phyloP scores from a whole-genome alignment of 208 protist species.

The Crithidia thermophila region DNA sequence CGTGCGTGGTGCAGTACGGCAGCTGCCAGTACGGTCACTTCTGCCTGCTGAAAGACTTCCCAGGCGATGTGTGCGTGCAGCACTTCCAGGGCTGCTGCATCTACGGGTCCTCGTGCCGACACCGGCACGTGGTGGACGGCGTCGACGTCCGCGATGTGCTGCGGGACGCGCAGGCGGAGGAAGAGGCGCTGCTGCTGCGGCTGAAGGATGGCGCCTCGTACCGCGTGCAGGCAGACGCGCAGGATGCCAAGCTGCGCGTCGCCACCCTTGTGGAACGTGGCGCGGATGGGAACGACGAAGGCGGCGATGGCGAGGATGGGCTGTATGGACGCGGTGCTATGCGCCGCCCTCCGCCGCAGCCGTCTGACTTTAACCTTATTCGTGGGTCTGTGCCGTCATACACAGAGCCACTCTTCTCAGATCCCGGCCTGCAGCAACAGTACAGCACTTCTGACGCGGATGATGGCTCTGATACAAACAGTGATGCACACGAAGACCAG shows the following conservation, averaged over 20 bases:
- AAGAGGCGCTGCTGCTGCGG: neutral
- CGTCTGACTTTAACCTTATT: slow-evolving; percentile 44
- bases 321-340: neutral
- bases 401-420: slow-evolving; percentile 45
- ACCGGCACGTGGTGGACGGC: slow-evolving; percentile 69
- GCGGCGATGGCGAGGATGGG: neutral
- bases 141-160: slow-evolving; percentile 56
- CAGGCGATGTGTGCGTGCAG: slow-evolving; percentile 76
- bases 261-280: slow-evolving; percentile 1
- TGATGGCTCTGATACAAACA: neutral
- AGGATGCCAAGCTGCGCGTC: slow-evolving; percentile 16
- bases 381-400: slow-evolving; percentile 34
- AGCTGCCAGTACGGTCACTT: slow-evolving; percentile 60
- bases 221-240: neutral
- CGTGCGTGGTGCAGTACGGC: slow-evolving; percentile 81
- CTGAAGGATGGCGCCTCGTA: slow-evolving; percentile 1
- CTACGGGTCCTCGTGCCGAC: slow-evolving; percentile 56
- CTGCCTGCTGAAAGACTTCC: slow-evolving; percentile 63
- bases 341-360: slow-evolving; percentile 8
- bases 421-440: slow-evolving; percentile 6
- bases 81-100: slow-evolving; percentile 71
- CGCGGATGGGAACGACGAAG: slow-evolving; percentile 2
- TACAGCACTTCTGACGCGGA: too few relatives aligned
- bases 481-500: neutral
- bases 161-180: neutral